Evolutionary conservation across 1,284 basidiomycete species (phyloP), one percentile per base, ranked within the genome.

Genomic region (Paramarasmius palmivorus): DNA sequence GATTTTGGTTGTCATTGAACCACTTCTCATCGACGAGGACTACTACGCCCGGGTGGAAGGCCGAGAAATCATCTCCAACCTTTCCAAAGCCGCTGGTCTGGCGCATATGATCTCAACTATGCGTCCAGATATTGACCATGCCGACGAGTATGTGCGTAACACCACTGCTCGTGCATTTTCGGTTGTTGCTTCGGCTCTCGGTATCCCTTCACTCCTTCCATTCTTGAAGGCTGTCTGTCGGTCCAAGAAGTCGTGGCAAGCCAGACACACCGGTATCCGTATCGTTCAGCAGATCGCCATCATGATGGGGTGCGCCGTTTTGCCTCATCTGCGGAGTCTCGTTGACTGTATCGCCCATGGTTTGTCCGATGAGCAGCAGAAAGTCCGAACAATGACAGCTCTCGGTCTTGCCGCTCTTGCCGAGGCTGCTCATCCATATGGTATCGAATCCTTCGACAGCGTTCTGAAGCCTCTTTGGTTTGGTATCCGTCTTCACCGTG

Each of bases 51-150:
- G 96, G 69, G 94, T 99, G 52, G 97, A 99, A 77, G 97, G 97
- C 60, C 92, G 97, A 50, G 97, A 99, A 76, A 99, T 99, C 68
- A 99, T 99, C 65, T 96, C 93, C 65, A 99, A 99, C 72, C 77
- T 99, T 47, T 97, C 97, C 45, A 99, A 99, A 72, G 97, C 97
- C 2, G 96, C 97, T 32, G 96, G 97, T 73, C 87, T 99, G 20
- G 97, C 96, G 2, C 97, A 99, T 73, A 99, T 99, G 97, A 99
- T 99, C 65, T 99, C 96, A 35, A 99, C 96, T 19, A 99, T 99
- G 96, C 90, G 96, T 64, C 97, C 97, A 2, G 96, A 99, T 79
- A 99, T 99, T 62, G 96, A 99, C 72, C 96, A 99, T 65, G 95
- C 96, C 39, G 97, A 99, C 71, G 97, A 99, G 73, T 99, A 99